A percentile compares a stretch with the other conserved stretches of the same genome.
These are phyloP conservation scores for Epipyxis sp. DNA, from an alignment of 108 stramenopile genomes.

Conservation along the genomic window DNA sequence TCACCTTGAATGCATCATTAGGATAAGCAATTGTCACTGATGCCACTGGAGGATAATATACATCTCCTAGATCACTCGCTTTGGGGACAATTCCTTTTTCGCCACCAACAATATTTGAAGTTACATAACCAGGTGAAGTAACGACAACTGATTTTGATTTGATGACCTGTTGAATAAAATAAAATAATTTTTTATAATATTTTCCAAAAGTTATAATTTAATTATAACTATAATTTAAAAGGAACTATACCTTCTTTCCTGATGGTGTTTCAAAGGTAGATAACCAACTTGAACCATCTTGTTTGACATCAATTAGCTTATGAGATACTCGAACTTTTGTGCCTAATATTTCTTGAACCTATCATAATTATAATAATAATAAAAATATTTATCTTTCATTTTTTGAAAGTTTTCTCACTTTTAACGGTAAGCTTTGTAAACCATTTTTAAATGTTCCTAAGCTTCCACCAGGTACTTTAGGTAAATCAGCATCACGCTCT, in stretches of 20 bases:
- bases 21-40: slow-evolving; percentile 87
- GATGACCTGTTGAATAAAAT: no score
- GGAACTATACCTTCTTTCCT: not conserved
- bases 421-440: not conserved
- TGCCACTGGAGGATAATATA: slow-evolving; percentile 88
- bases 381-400: no score
- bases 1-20: slow-evolving; percentile 73
- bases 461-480: slow-evolving; percentile 12
- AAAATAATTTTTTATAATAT: slow-evolving; percentile 18
- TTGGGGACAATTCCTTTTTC: slow-evolving; percentile 62
- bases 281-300: not conserved
- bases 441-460: slow-evolving; percentile 19
- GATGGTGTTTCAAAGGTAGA: not conserved
- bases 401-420: no score
- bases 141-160: slow-evolving; percentile 54
- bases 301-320: not conserved
- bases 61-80: slow-evolving; percentile 66
- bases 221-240: no score
- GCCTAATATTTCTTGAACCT: no score
- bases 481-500: slow-evolving; percentile 26
- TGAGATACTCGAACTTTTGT: no score
- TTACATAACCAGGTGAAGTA: slow-evolving; percentile 77
- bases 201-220: slow-evolving; percentile 7
- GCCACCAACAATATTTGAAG: slow-evolving; percentile 47
- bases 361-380: no score